phyloP scores from a whole-genome alignment of 768 basidiomycete genomes.

The Amanita phalloides region DNA sequence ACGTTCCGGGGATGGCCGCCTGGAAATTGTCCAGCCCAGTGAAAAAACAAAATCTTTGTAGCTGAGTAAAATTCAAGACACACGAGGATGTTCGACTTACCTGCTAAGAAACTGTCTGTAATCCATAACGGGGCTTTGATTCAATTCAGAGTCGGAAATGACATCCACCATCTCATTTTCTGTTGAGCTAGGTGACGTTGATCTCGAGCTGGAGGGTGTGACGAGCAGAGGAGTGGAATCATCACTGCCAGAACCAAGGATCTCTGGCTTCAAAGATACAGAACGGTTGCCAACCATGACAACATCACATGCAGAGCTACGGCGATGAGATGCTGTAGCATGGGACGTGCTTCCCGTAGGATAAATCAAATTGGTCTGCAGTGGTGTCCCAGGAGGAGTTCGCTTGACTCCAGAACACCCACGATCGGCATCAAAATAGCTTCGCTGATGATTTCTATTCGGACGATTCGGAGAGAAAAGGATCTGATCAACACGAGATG shows the following conservation, averaged over 20 bases:
- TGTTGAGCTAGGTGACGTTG: constrained; percentile 28
- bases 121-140: constrained; percentile 24
- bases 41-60: constrained; percentile 67
- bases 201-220: constrained; percentile 30
- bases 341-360: constrained; percentile 19
- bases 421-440: constrained; percentile 37
- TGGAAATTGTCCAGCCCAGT: constrained; percentile 39
- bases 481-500: constrained; percentile 18
- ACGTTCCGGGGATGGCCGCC: constrained; percentile 19
- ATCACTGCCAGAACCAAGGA: constrained; percentile 20
- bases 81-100: constrained; percentile 24
- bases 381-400: constrained; percentile 38
- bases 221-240: constrained; percentile 37
- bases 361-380: constrained; percentile 7
- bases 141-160: constrained; percentile 10
- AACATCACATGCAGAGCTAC: constrained; percentile 8
- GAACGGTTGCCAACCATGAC: constrained; percentile 10
- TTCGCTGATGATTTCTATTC: constrained; percentile 44
- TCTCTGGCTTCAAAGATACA: constrained; percentile 10
- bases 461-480: constrained; percentile 15
- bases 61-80: neutral
- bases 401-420: constrained; percentile 21
- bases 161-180: constrained; percentile 9
- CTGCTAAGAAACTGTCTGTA: constrained; percentile 57
- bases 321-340: constrained; percentile 17